phyloP scores from a whole-genome alignment of 1,139 yeast species.

The Geotrichum citri-aurantii region DNA sequence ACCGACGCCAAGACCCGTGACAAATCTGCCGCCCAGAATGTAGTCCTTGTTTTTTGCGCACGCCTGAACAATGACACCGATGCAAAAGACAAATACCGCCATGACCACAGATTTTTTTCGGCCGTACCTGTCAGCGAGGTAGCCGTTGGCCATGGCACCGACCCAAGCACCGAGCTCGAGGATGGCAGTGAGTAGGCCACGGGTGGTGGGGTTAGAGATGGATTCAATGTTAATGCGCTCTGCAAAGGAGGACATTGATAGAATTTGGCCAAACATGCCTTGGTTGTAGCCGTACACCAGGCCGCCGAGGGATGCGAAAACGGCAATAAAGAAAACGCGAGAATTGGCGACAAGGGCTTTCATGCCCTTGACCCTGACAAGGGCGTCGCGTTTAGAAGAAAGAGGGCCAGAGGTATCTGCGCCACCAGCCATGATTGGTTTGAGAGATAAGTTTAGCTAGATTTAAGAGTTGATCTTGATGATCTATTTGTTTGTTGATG shows the following conservation, averaged over 20 bases:
- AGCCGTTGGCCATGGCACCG: conserved; percentile 28
- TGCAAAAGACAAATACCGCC: conserved; percentile 20
- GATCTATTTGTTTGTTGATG: too few relatives aligned
- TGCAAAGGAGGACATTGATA: conserved; percentile 49
- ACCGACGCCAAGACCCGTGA: conserved; percentile 57
- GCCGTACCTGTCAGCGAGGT: conserved; percentile 27
- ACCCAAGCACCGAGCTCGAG: conserved; percentile 30
- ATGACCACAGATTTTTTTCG: conserved; percentile 21
- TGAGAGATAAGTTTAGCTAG: neutral
- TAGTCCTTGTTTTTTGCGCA: conserved; percentile 25
- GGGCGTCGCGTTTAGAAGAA: conserved; percentile 13
- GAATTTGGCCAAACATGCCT: conserved; percentile 52
- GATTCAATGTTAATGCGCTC: conserved; percentile 44
- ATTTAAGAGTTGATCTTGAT: too few relatives aligned
- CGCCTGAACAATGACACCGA: conserved; percentile 26
- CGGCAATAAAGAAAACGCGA: conserved; percentile 26
- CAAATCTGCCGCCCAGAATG: conserved; percentile 45
- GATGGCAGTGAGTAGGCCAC: conserved; percentile 26
- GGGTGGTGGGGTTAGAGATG: conserved; percentile 41
- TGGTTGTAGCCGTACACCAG: conserved; percentile 38
- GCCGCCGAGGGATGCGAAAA: conserved; percentile 34
- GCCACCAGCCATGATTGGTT: conserved; percentile 4
- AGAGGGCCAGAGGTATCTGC: conserved; percentile 7
- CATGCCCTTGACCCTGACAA: conserved; percentile 13
- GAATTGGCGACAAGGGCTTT: conserved; percentile 35